Conservation (phyloP, 371 early-diverging fungal genomes). For the Haplosporangium sp. region DNA sequence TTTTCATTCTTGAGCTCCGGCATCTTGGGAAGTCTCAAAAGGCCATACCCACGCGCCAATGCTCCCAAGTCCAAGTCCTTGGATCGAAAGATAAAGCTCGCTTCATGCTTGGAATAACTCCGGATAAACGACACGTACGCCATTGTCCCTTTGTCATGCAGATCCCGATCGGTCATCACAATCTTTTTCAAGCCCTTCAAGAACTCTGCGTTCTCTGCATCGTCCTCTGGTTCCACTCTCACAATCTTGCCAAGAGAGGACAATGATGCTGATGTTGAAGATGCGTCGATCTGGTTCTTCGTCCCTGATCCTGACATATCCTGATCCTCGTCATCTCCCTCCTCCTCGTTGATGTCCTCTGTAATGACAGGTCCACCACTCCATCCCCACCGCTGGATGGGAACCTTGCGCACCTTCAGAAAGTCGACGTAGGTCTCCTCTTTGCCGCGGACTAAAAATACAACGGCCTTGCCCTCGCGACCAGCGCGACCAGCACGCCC, state of each 20-base stretch:
- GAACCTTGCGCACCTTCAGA: slow-evolving; percentile 88
- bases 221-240: slow-evolving; percentile 54
- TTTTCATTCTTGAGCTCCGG: slow-evolving; percentile 85
- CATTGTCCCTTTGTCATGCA: slow-evolving; percentile 77
- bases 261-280: background rate
- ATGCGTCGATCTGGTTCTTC: slow-evolving; percentile 1
- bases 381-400: slow-evolving; percentile 63
- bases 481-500: slow-evolving; percentile 98
- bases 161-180: slow-evolving; percentile 76
- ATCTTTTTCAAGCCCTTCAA: slow-evolving; percentile 63
- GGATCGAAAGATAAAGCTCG: slow-evolving; percentile 89
- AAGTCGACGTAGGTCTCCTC: slow-evolving; percentile 93
- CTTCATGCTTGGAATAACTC: slow-evolving; percentile 93
- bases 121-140: slow-evolving; percentile 94
- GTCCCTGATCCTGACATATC: too few relatives aligned
- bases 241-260: slow-evolving; percentile 20
- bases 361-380: slow-evolving; percentile 29
- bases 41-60: slow-evolving; percentile 80
- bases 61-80: slow-evolving; percentile 83
- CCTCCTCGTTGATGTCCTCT: slow-evolving; percentile 54
- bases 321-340: slow-evolving; percentile 51
- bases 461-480: slow-evolving; percentile 86
- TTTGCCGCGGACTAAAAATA: slow-evolving; percentile 79
- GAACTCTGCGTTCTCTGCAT: slow-evolving; percentile 61
- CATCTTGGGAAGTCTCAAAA: slow-evolving; percentile 90